Conservation (phyloP, 495 filamentous ascomycete genomes). For the Podospora conica region DNA sequence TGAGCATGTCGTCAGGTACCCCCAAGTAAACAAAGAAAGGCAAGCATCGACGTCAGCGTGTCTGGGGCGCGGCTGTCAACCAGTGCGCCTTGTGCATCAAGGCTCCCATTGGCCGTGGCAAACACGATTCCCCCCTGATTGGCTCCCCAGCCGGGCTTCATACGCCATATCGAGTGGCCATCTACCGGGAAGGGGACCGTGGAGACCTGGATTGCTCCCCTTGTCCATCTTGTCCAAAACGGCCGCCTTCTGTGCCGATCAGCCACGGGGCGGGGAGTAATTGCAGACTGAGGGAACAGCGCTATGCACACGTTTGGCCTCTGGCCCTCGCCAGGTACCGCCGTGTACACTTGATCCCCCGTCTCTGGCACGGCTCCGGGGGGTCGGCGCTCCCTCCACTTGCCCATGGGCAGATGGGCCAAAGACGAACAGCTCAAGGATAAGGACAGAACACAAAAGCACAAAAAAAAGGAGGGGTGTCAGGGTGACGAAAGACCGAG, state of each 20-base stretch:
- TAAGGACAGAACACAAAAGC: background rate
- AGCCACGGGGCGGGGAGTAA: slow-evolving; percentile 20
- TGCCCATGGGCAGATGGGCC: background rate
- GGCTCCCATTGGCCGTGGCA: background rate
- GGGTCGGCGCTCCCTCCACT: background rate
- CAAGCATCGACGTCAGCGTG: background rate
- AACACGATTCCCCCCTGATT: background rate
- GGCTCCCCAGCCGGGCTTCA: background rate
- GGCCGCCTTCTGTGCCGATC: slow-evolving; percentile 33
- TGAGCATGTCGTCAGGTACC: background rate
- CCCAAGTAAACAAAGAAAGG: background rate
- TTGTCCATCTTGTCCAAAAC: background rate
- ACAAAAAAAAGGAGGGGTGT: background rate
- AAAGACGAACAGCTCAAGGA: background rate
- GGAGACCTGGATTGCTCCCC: slow-evolving; percentile 20
- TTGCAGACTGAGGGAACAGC: slow-evolving; percentile 17
- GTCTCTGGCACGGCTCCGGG: background rate
- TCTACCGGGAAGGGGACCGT: background rate
- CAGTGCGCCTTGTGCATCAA: background rate
- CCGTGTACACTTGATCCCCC: background rate
- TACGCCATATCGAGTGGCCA: slow-evolving; percentile 8
- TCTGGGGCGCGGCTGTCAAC: background rate
- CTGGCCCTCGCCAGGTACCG: background rate
- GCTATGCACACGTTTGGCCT: background rate
- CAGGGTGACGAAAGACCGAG: background rate